These are phyloP conservation scores for Alnus glutinosa DNA, from an alignment of 306 rosid species.

Conservation along the genomic window DNA sequence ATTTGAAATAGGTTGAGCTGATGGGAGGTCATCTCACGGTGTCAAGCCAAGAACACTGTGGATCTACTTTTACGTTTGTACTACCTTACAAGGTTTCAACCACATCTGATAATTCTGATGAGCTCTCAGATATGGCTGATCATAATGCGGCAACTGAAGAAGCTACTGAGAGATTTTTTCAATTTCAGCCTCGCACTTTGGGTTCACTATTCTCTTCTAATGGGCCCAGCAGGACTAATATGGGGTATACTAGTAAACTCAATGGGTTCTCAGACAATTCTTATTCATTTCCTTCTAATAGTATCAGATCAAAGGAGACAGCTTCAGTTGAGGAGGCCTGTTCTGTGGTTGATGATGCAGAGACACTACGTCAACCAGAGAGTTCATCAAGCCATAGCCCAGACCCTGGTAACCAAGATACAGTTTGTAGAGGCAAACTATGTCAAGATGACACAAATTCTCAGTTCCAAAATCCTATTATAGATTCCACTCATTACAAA, in stretches of 20 bases:
- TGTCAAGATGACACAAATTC: not conserved
- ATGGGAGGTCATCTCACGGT: constrained; percentile 94
- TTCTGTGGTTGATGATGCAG: constrained; percentile 39
- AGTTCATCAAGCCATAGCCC: constrained; percentile 34
- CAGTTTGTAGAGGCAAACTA: constrained; percentile 24
- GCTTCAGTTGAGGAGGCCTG: constrained; percentile 45
- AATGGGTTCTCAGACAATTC: constrained; percentile 46
- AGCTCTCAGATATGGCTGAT: constrained; percentile 56
- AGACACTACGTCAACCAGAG: constrained; percentile 42
- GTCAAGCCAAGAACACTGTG: constrained; percentile 68
- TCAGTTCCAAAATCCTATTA: constrained; percentile 35
- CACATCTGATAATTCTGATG: constrained; percentile 61
- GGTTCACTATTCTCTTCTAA: constrained; percentile 80
- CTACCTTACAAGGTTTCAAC: constrained; percentile 85
- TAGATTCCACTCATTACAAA: constrained; percentile 29
- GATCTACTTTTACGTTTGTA: constrained; percentile 88
- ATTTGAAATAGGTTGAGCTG: constrained; percentile 73
- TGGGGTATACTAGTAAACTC: constrained; percentile 46
- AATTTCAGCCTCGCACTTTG: constrained; percentile 85
- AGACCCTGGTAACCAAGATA: constrained; percentile 30
- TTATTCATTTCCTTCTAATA: constrained; percentile 37
- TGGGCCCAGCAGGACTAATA: constrained; percentile 55
- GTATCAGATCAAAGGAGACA: constrained; percentile 32
- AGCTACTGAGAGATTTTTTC: constrained; percentile 67
- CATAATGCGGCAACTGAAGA: constrained; percentile 55